Evolutionary conservation across 257 asterid species (phyloP), one percentile per base, ranked within the genome.

Genomic region (Solanum ossicruentum): DNA sequence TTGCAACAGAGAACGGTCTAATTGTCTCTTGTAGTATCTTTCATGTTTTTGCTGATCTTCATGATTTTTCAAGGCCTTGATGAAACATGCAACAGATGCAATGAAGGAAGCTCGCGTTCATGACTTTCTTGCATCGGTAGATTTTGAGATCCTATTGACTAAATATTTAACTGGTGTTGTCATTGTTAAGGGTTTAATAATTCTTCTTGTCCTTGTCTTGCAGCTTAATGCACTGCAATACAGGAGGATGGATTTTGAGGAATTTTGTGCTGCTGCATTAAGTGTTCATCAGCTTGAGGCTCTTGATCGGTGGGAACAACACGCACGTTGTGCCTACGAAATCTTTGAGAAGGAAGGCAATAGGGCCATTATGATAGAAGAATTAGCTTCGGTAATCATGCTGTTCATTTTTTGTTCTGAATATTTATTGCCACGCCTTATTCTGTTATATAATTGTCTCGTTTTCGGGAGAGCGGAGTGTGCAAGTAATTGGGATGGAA

Each of bases 221-320:
- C 91, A 96, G 99, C 94, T 96, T 70, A 94, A 90, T 87, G 98
- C 95, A 28, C 98, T 96, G 77, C 98, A 96, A 80, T 96, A 96
- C 85, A 89, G 99, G 91, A 93, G 98, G 87, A 96, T 96, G 99
- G 95, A 96, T 89, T 96, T 94, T 41, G 99, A 94, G 88, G 99
- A 96, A 86, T 94, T 96, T 89, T 93, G 97, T 84, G 94, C 97
- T 10, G 98, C 97, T 63, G 89, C 93, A 72, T 84, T 85, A 88
- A 95, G 98, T 45, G 95, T 93, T 4, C 89, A 93, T 88, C 98
- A 95, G 89, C 88, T 95, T 47, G 98, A 95, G 89, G 97, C 96
- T 82, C 93, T 90, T 10, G 98, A 93, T 17, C 85, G 93, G 69
- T 95, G 98, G 98, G 98, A 95, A 83, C 98, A 93, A 87, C 96